These are phyloP conservation scores for Petunia secreta DNA, from an alignment of 257 asterid genomes.

Conservation along the genomic window DNA sequence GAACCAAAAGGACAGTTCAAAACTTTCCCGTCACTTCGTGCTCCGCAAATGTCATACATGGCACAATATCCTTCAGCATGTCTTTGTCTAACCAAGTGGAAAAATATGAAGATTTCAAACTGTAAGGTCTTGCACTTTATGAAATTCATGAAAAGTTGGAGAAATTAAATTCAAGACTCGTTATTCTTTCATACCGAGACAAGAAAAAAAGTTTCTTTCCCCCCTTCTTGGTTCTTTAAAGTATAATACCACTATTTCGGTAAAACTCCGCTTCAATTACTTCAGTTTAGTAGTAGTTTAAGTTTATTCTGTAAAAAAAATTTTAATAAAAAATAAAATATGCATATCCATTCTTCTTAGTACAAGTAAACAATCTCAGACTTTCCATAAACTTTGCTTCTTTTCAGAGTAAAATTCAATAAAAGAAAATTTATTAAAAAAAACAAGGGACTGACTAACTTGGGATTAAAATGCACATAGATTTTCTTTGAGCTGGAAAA, in stretches of 20 bases:
- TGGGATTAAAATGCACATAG: background rate
- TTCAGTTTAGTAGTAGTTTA: background rate
- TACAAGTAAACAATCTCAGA: too few relatives aligned
- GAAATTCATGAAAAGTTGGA: conserved; percentile 4
- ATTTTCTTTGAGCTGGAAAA: background rate
- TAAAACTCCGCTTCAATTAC: background rate
- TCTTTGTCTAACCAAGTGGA: conserved; percentile 45
- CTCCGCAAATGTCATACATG: conserved; percentile 92
- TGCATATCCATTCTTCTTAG: too few relatives aligned
- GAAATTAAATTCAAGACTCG: background rate
- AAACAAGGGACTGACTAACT: background rate
- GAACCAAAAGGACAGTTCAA: conserved; percentile 83
- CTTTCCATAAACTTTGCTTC: too few relatives aligned
- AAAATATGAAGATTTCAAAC: conserved; percentile 16
- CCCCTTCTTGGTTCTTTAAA: background rate
- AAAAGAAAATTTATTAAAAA: background rate
- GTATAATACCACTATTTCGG: background rate
- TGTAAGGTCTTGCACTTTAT: conserved; percentile 18
- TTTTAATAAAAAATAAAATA: too few relatives aligned
- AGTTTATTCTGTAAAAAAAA: background rate
- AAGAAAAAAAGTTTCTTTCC: background rate
- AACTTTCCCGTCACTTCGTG: conserved; percentile 81
- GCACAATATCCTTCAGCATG: conserved; percentile 84
- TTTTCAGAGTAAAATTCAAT: background rate
- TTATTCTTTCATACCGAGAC: background rate